Evolutionary conservation across 2,329 filamentous ascomycete genomes (phyloP).

Genomic region (Orbilia brochopaga): DNA sequence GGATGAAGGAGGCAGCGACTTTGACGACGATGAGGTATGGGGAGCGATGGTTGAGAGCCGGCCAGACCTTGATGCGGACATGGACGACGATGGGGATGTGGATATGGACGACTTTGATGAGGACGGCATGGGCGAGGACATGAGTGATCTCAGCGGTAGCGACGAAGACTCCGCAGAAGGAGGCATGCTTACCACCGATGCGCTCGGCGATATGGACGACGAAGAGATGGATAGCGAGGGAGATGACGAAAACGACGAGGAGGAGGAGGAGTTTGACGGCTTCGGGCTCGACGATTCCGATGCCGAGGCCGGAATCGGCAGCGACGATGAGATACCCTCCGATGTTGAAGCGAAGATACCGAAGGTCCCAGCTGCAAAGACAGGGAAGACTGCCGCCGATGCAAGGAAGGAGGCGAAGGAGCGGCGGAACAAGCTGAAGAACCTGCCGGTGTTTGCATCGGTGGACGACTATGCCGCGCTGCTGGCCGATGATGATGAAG

Average conservation of each 20-base stretch:
- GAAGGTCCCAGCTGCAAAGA: constrained; percentile 51
- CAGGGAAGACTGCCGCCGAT: constrained; percentile 53
- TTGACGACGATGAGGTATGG: constrained; percentile 73
- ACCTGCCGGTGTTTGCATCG: constrained; percentile 88
- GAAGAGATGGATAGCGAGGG: constrained; percentile 62
- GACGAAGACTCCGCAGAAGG: constrained; percentile 56
- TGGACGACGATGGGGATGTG: constrained; percentile 64
- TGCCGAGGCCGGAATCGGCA: constrained; percentile 58
- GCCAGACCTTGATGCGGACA: constrained; percentile 74
- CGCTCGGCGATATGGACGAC: constrained; percentile 62
- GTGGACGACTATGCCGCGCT: constrained; percentile 83
- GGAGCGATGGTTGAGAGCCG: constrained; percentile 82
- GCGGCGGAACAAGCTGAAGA: constrained; percentile 84
- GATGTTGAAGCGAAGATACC: constrained; percentile 55
- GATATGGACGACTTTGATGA: constrained; percentile 65
- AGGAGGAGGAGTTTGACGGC: constrained; percentile 60
- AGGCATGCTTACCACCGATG: constrained; percentile 53
- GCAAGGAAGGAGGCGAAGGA: constrained; percentile 59
- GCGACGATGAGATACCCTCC: constrained; percentile 47
- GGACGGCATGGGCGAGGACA: constrained; percentile 60
- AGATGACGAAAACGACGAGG: constrained; percentile 58
- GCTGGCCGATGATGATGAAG: constrained; percentile 36
- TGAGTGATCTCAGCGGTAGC: constrained; percentile 58
- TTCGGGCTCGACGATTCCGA: constrained; percentile 58
- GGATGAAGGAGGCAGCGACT: constrained; percentile 59